Evolutionary conservation across 75 land plant genomes (phyloP), one percentile per base, ranked within the genome.

Genomic region (Ceratopteris richardii): DNA sequence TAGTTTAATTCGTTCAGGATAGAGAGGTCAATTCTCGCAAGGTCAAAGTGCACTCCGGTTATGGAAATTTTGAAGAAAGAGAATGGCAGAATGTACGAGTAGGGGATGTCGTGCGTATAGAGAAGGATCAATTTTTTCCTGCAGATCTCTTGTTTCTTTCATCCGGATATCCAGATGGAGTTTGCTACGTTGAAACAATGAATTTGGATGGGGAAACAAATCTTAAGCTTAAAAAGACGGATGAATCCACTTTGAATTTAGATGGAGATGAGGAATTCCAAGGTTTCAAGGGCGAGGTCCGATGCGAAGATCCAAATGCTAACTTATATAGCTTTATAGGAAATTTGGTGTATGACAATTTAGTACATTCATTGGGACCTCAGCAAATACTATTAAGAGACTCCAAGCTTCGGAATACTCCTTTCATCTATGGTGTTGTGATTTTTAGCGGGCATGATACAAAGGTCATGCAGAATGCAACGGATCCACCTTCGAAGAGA

Each of bases 141-240:
- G 74, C 81, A 11, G 96, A 90, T 70, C 77, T 90, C 51, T 72
- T 87, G 16, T 30, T 90, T 25, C 64, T 90, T 16, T 87, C 92
- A 14, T 83, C 87, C 0, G 81, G 81, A 54, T 87, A 73, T 56
- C 85, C 80, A 29, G 96, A 90, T 72, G 96, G 93, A 7, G 47
- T 90, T 31, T 90, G 96, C 50, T 90, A 90, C 44, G 93, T 90
- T 0, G 96, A 90, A 68, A 90, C 96, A 29, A 87, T 81, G 87
- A 90, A 87, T 42, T 72, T 90, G 63, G 96, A 90, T 67, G 96
- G 96, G 1, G 96, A 90, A 54, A 90, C 96, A 0, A 90, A 90
- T 48, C 46, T 90, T 72, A 90, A 90, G 62, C 60, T 79, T 16
- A 90, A 87, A 56, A 87, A 77, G 51, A 60, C 76, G 19, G 67